Conservation (phyloP, 352 stramenopile species). For the Aphanomyces euteiches region DNA sequence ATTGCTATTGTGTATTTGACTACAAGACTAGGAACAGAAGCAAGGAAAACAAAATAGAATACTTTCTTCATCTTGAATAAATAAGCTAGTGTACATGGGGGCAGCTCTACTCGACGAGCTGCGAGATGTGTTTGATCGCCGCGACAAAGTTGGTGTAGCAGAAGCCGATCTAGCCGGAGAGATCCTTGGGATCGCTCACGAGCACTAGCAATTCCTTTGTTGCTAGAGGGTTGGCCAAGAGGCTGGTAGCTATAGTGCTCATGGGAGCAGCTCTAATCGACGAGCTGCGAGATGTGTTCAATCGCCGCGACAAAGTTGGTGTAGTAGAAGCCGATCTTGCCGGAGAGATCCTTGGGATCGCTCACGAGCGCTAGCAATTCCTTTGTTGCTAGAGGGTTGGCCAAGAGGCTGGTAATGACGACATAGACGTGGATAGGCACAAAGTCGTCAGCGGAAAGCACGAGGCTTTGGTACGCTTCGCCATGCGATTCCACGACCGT, state of each 20-base stretch:
- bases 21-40: too few relatives aligned
- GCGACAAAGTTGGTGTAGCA: slow-evolving; percentile 70
- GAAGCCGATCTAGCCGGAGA: slow-evolving; percentile 63
- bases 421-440: slow-evolving; percentile 60
- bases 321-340: slow-evolving; percentile 70
- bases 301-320: slow-evolving; percentile 67
- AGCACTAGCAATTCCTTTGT: slow-evolving; percentile 53
- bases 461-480: slow-evolving; percentile 33
- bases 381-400: slow-evolving; percentile 46
- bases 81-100: neutral
- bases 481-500: slow-evolving; percentile 23
- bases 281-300: slow-evolving; percentile 46
- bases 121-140: slow-evolving; percentile 53
- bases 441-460: slow-evolving; percentile 63
- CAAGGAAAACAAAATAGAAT: too few relatives aligned
- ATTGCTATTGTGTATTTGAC: too few relatives aligned
- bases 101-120: slow-evolving; percentile 18
- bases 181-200: slow-evolving; percentile 56
- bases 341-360: slow-evolving; percentile 52
- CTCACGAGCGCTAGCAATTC: slow-evolving; percentile 55
- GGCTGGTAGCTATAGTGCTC: slow-evolving; percentile 46
- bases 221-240: slow-evolving; percentile 43
- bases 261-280: slow-evolving; percentile 16
- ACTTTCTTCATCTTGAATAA: neutral
- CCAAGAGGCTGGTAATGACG: slow-evolving; percentile 49